Evolutionary conservation across 805 yeast genomes (phyloP).

Genomic region (Maudiozyma saulgeensis): DNA sequence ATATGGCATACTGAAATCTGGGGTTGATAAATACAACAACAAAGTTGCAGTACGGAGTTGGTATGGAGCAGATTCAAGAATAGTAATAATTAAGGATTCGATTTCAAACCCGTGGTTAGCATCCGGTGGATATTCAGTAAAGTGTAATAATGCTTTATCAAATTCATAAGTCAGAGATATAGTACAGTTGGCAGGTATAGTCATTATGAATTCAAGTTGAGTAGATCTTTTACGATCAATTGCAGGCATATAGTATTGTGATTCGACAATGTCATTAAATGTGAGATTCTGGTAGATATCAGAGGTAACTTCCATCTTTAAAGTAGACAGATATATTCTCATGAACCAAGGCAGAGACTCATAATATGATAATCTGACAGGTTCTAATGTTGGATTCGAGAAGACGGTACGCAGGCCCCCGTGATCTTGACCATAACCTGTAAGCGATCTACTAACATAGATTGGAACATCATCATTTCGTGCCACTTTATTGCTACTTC

Average conservation of each 20-base stretch:
- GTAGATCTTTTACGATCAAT: constrained; percentile 73
- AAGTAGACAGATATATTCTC: constrained; percentile 68
- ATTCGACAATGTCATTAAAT: constrained; percentile 34
- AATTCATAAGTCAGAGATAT: constrained; percentile 63
- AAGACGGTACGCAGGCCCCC: constrained; percentile 82
- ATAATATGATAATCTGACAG: constrained; percentile 49
- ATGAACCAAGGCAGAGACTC: constrained; percentile 92
- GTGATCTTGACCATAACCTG: constrained; percentile 84
- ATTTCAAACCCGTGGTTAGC: constrained; percentile 96
- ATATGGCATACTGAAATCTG: constrained; percentile 98
- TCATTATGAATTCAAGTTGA: constrained; percentile 61
- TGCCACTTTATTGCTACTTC: constrained; percentile 36
- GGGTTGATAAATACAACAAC: constrained; percentile 81
- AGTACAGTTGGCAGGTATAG: constrained; percentile 54
- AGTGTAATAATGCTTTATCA: constrained; percentile 75
- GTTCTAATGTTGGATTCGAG: constrained; percentile 48
- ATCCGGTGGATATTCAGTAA: constrained; percentile 97
- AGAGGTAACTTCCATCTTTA: constrained; percentile 32
- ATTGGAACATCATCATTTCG: constrained; percentile 48
- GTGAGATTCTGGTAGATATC: constrained; percentile 8
- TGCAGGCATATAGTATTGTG: constrained; percentile 64
- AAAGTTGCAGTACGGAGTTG: constrained; percentile 77
- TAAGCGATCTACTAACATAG: constrained; percentile 69
- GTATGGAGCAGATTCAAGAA: constrained; percentile 37
- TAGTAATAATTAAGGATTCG: constrained; percentile 76